These are phyloP conservation scores for Pseudocercospora eumusae DNA, from an alignment of 2,329 filamentous ascomycete genomes.

Conservation along the genomic window DNA sequence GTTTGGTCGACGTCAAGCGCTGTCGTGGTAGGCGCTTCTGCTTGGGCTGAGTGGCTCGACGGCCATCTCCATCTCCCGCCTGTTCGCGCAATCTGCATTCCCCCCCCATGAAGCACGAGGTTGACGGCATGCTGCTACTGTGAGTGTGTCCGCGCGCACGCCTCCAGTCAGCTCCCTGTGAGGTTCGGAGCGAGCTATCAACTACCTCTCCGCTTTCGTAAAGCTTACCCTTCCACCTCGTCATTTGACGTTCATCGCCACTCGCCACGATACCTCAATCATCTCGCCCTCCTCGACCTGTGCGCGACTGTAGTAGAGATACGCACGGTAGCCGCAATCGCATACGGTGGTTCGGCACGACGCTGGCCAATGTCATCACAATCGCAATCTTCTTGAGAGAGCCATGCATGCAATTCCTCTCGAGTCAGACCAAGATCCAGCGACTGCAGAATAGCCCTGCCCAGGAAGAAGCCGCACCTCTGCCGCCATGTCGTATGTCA, in stretches of 20 bases:
- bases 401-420: slow-evolving; percentile 34
- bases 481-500: slow-evolving; percentile 37
- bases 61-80: slow-evolving; percentile 13
- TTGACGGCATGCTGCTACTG: slow-evolving; percentile 24
- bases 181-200: slow-evolving; percentile 30
- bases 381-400: slow-evolving; percentile 25
- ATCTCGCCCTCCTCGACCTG: no score
- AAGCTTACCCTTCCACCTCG: slow-evolving; percentile 29
- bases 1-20: slow-evolving; percentile 26
- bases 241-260: slow-evolving; percentile 28
- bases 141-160: slow-evolving; percentile 22
- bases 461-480: slow-evolving; percentile 24
- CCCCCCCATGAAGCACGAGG: slow-evolving; percentile 16
- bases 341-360: slow-evolving; percentile 18
- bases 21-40: slow-evolving; percentile 14
- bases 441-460: slow-evolving; percentile 28
- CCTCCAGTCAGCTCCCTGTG: slow-evolving; percentile 29
- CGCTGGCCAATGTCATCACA: slow-evolving; percentile 33
- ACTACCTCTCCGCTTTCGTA: slow-evolving; percentile 28
- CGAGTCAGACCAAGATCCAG: slow-evolving; percentile 23
- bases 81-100: slow-evolving; percentile 22
- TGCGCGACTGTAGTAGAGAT: no score
- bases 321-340: slow-evolving; percentile 16
- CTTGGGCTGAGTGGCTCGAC: slow-evolving; percentile 9
- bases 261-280: slow-evolving; percentile 10